Evolutionary conservation across 2,329 filamentous ascomycete species (phyloP).

Genomic region (Talaromyces sp.): DNA sequence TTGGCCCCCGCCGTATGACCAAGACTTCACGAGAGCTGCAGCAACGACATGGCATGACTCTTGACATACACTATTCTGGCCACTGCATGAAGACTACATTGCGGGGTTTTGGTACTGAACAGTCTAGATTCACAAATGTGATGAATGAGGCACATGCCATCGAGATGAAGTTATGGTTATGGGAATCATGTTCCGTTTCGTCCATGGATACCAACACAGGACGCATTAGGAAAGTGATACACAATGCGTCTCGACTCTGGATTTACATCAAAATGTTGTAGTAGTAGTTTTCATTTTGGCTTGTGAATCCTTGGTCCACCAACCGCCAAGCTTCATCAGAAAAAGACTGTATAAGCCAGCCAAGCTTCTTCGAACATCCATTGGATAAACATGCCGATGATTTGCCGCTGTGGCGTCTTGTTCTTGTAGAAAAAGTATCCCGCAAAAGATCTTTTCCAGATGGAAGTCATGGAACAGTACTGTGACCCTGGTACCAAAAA

Average conservation of each 20-base stretch:
- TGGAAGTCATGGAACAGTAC: background rate
- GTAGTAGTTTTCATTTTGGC: background rate
- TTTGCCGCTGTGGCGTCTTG: constrained; percentile 1
- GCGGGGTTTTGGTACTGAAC: background rate
- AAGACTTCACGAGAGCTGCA: background rate
- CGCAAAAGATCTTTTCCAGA: background rate
- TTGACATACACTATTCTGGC: background rate
- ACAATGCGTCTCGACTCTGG: background rate
- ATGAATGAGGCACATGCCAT: background rate
- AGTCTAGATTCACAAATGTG: background rate
- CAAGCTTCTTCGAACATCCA: background rate
- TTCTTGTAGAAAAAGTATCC: background rate
- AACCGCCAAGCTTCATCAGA: background rate
- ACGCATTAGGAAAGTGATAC: background rate
- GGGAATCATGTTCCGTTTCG: background rate
- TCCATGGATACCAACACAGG: background rate
- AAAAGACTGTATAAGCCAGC: background rate
- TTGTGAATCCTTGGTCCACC: background rate
- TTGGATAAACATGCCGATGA: background rate
- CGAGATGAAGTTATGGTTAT: background rate
- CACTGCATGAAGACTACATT: background rate
- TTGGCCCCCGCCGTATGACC: background rate
- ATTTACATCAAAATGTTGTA: no score
- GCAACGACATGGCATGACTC: background rate
- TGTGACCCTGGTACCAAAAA: background rate